Percentiles rank a stretch among this genome's conserved stretches.
Evolutionary conservation across 306 rosid species (phyloP).

Genomic region (Quercus bicolor): DNA sequence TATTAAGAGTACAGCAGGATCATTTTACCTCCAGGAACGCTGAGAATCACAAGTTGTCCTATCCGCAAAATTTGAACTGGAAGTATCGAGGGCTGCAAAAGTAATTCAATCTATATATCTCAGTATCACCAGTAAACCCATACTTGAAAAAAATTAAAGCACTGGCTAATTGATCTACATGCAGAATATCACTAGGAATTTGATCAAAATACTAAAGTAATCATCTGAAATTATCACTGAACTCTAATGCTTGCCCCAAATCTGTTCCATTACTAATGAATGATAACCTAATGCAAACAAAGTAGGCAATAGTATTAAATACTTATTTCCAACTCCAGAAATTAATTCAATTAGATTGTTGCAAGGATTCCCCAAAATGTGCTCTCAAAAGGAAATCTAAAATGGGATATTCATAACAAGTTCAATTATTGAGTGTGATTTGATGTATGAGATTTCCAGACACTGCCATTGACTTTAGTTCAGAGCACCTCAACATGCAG

Average conservation of each 20-base stretch:
- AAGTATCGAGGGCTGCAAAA: constrained; percentile 83
- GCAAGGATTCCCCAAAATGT: neutral
- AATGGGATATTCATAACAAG: neutral
- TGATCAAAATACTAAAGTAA: neutral
- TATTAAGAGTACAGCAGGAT: neutral
- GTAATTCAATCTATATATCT: neutral
- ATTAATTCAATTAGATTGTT: neutral
- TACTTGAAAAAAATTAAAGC: neutral
- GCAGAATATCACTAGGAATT: neutral
- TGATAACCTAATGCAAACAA: neutral
- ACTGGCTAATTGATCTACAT: neutral
- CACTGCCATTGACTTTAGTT: neutral
- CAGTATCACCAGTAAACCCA: constrained; percentile 1
- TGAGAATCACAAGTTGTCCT: constrained; percentile 77
- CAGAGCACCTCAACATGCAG: neutral
- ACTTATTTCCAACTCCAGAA: neutral
- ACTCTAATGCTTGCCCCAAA: neutral
- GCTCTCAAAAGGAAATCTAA: neutral
- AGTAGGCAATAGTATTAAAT: neutral
- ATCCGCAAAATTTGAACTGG: constrained; percentile 80
- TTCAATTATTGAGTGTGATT: neutral
- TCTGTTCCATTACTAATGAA: neutral
- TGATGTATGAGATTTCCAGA: neutral
- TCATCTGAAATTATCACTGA: neutral
- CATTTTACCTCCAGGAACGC: constrained; percentile 73